Evolutionary conservation across 2,329 filamentous ascomycete genomes (phyloP), one percentile per base, ranked within the genome.

Genomic region (Calonectria pteridis): DNA sequence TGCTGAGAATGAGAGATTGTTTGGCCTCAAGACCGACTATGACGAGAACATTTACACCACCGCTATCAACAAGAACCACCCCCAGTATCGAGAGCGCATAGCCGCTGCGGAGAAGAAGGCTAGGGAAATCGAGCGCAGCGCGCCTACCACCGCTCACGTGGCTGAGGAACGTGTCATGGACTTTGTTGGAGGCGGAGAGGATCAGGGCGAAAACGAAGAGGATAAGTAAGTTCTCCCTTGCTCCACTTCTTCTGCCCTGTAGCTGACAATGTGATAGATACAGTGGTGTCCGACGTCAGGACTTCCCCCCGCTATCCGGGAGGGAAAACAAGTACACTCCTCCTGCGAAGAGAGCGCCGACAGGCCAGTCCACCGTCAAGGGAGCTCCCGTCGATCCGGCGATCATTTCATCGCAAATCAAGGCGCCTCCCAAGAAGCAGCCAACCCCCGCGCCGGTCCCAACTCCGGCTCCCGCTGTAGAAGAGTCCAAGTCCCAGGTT

Each of bases 21-120:
- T 98, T 82, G 97, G 97, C 43, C 86, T 97, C 49, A 95, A 92
- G 84, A 97, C 94, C 67, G 95, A 95, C 80, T 99, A 98, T 83
- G 93, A 98, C 81, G 97, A 98, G 85, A 95, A 94, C 79, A 92
- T 97, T 53, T 99, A 99, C 86, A 99, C 97, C 1, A 99, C 97
- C 13, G 87, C 91, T 50, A 97, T 99, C 81, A 92, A 99, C 84
- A 95, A 93, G 81, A 94, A 85, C 76, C 93, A 98, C 79, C 96
- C 97, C 1, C 89, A 93, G 68, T 98, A 97, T 84, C 93, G 91
- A 76, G 92, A 95, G 83, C 91, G 93, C 76, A 89, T 94, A 79
- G 95, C 94, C 4, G 91, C 93, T 43, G 97, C 96, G 2, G 95
- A 96, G 28, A 93, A 90, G 77, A 94, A 96, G 81, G 97, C 95